Percentiles rank a stretch among this genome's conserved stretches.
Conservation (phyloP, 2,329 filamentous ascomycete genomes). For the Colletotrichum siamense region DNA sequence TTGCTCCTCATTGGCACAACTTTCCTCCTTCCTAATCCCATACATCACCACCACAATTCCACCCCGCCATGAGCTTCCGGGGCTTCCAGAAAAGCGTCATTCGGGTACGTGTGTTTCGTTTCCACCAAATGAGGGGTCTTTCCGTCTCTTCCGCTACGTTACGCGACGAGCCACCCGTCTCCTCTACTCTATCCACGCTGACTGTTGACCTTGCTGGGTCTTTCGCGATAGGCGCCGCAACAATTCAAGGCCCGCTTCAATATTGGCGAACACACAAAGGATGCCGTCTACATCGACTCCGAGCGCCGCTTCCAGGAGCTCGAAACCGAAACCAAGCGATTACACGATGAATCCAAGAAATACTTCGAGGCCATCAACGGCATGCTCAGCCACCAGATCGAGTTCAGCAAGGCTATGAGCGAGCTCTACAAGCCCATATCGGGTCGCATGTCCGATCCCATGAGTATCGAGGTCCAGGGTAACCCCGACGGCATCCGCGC, state of each 20-base stretch:
- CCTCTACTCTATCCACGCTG: neutral
- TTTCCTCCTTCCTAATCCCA: neutral
- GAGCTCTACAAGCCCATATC: slow-evolving; percentile 99
- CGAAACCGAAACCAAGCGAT: slow-evolving; percentile 93
- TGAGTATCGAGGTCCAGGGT: slow-evolving; percentile 79
- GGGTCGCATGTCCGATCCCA: slow-evolving; percentile 91
- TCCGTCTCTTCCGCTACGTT: neutral
- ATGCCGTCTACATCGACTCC: slow-evolving; percentile 92
- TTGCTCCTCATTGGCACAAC: slow-evolving; percentile 6
- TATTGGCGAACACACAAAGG: slow-evolving; percentile 93
- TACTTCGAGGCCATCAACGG: slow-evolving; percentile 98
- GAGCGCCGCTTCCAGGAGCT: slow-evolving; percentile 94
- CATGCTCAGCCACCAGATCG: slow-evolving; percentile 97
- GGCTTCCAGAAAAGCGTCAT: slow-evolving; percentile 90
- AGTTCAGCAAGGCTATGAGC: slow-evolving; percentile 93
- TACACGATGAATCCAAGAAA: slow-evolving; percentile 96
- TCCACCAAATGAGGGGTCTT: slow-evolving; percentile 25
- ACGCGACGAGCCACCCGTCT: slow-evolving; percentile 4
- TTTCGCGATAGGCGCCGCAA: slow-evolving; percentile 74
- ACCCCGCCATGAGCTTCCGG: slow-evolving; percentile 85
- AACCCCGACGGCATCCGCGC: slow-evolving; percentile 93
- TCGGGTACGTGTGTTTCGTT: slow-evolving; percentile 62
- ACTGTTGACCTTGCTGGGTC: neutral
- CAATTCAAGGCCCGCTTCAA: slow-evolving; percentile 92
- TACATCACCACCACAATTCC: slow-evolving; percentile 13